Conservation (phyloP, 495 filamentous ascomycete genomes). For the Choiromyces venosus region DNA sequence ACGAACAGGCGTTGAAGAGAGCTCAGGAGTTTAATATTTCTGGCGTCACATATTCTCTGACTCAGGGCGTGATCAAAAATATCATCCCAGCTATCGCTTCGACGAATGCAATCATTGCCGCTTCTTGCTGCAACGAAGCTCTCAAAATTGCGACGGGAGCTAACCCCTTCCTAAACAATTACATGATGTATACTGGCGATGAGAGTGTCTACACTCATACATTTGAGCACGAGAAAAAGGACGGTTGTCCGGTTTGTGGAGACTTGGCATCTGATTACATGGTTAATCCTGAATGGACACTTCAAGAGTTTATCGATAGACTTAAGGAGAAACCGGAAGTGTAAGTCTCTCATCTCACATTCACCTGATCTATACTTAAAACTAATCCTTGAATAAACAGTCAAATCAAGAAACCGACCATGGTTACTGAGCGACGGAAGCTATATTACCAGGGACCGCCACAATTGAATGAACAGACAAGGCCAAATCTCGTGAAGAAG, state of each 20-base stretch:
- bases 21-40: slow-evolving; percentile 83
- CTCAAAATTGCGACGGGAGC: slow-evolving; percentile 82
- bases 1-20: slow-evolving; percentile 72
- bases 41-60: slow-evolving; percentile 93
- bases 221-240: slow-evolving; percentile 84
- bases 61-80: slow-evolving; percentile 97
- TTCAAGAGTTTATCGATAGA: slow-evolving; percentile 80
- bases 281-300: slow-evolving; percentile 64
- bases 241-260: slow-evolving; percentile 92
- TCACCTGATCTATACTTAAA: neutral
- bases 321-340: slow-evolving; percentile 77
- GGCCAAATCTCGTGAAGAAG: slow-evolving; percentile 73
- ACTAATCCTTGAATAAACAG: slow-evolving; percentile 12
- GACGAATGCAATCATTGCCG: slow-evolving; percentile 95
- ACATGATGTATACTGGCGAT: slow-evolving; percentile 99
- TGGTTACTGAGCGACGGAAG: slow-evolving; percentile 73
- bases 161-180: slow-evolving; percentile 82
- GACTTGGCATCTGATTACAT: slow-evolving; percentile 66
- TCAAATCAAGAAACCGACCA: slow-evolving; percentile 81
- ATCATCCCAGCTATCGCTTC: slow-evolving; percentile 98
- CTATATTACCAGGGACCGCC: slow-evolving; percentile 84
- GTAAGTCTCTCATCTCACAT: slow-evolving; percentile 28
- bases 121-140: slow-evolving; percentile 91
- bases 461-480: slow-evolving; percentile 71
- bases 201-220: slow-evolving; percentile 95